Conservation (phyloP, 2,329 filamentous ascomycete species). For the Macrophomina tecta region DNA sequence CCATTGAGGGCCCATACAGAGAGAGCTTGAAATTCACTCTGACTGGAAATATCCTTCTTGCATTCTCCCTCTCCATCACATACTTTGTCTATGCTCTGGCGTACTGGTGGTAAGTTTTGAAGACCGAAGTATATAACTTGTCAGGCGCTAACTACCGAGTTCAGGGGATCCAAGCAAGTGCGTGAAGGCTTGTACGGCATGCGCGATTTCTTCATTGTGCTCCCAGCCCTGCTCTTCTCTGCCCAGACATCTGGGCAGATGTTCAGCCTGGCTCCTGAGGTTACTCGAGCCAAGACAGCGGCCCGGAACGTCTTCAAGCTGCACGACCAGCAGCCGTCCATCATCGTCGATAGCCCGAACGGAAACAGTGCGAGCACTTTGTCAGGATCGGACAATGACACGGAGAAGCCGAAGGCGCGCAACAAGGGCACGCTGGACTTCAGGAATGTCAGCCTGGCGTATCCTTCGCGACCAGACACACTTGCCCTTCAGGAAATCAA, state of each 20-base stretch:
- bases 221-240: slow-evolving; percentile 54
- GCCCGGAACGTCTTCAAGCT: slow-evolving; percentile 52
- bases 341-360: slow-evolving; percentile 35
- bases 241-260: slow-evolving; percentile 55
- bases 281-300: slow-evolving; percentile 52
- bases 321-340: slow-evolving; percentile 48
- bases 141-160: not conserved
- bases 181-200: slow-evolving; percentile 49
- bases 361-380: not conserved
- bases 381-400: slow-evolving; percentile 31
- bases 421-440: slow-evolving; percentile 41
- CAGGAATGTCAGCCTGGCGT: slow-evolving; percentile 41
- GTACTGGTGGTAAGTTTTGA: slow-evolving; percentile 51
- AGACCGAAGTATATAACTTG: too few relatives aligned
- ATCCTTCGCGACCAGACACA: slow-evolving; percentile 39
- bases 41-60: slow-evolving; percentile 50
- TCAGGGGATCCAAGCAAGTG: slow-evolving; percentile 49
- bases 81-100: slow-evolving; percentile 57
- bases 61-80: slow-evolving; percentile 52
- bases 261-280: slow-evolving; percentile 54
- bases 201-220: slow-evolving; percentile 53
- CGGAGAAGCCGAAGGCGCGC: slow-evolving; percentile 48
- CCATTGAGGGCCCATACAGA: slow-evolving; percentile 48
- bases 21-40: slow-evolving; percentile 48
- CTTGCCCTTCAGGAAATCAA: slow-evolving; percentile 46